Conservation (phyloP, 2,329 filamentous ascomycete species). For the Hysterium pulicare region DNA sequence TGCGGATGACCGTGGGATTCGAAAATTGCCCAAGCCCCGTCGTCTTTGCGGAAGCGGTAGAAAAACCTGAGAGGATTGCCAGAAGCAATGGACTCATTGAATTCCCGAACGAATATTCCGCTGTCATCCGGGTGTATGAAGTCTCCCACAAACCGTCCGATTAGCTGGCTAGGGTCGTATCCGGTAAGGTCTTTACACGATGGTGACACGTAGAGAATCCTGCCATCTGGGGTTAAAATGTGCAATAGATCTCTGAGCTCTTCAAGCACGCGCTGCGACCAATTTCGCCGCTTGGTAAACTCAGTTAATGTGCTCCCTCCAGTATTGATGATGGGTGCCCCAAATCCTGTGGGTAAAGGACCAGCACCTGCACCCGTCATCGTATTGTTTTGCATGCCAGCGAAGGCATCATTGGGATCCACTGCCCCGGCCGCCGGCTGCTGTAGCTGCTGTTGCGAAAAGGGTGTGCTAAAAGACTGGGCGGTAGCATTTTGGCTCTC, state of each 20-base stretch:
- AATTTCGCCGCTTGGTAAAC: constrained; percentile 67
- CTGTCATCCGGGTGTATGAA: constrained; percentile 84
- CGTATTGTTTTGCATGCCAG: constrained; percentile 20
- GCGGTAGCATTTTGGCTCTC: constrained; percentile 18
- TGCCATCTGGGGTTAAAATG: constrained; percentile 79
- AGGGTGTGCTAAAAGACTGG: constrained; percentile 17
- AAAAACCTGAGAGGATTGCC: constrained; percentile 80
- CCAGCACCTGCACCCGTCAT: constrained; percentile 51
- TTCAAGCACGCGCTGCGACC: constrained; percentile 85
- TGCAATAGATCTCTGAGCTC: constrained; percentile 86
- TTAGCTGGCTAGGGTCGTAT: constrained; percentile 66
- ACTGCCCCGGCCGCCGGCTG: constrained; percentile 14
- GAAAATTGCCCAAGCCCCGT: constrained; percentile 73
- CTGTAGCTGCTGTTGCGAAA: constrained; percentile 25
- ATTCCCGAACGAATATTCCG: constrained; percentile 76
- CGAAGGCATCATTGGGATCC: constrained; percentile 23
- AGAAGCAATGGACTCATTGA: constrained; percentile 83
- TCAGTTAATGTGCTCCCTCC: constrained; percentile 58
- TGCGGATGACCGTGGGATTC: constrained; percentile 93
- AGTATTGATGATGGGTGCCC: constrained; percentile 41
- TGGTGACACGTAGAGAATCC: constrained; percentile 81
- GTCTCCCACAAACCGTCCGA: constrained; percentile 73
- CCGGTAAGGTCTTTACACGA: constrained; percentile 73
- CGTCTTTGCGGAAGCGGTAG: constrained; percentile 75
- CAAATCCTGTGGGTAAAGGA: constrained; percentile 55